A percentile compares a stretch with the other conserved stretches of the same genome.
Conservation (phyloP, 441 rosid genomes). For the Croton laevigatus region DNA sequence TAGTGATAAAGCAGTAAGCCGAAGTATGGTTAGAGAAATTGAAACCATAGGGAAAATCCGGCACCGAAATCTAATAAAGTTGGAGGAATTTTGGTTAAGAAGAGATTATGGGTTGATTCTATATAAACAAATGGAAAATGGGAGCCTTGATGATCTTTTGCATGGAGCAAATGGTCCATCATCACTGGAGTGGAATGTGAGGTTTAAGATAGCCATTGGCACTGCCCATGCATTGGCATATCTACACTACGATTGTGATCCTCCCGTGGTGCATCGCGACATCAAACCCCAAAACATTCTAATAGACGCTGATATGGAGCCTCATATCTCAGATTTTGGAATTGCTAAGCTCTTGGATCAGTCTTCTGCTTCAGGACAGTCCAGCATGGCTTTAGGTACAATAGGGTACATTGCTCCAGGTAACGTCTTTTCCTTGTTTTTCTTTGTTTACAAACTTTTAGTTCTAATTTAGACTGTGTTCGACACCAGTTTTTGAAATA, state of each 20-base stretch:
- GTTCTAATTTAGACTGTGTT: too few species aligned
- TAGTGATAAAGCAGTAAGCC: constrained; percentile 40
- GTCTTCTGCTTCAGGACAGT: constrained; percentile 36
- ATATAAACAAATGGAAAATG: constrained; percentile 66
- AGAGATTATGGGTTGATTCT: constrained; percentile 67
- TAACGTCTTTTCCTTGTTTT: constrained; percentile 14
- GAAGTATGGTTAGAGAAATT: constrained; percentile 64
- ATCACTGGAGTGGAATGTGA: constrained; percentile 54
- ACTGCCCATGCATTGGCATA: constrained; percentile 73
- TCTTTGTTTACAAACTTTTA: too few species aligned
- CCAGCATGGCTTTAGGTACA: constrained; percentile 52
- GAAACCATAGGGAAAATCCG: constrained; percentile 55
- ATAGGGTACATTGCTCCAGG: constrained; percentile 85
- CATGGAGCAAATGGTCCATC: constrained; percentile 36
- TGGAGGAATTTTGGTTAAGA: constrained; percentile 79
- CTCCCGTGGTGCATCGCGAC: constrained; percentile 70
- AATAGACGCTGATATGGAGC: constrained; percentile 70
- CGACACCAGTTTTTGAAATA: too few species aligned
- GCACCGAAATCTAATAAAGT: constrained; percentile 65
- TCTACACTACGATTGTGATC: constrained; percentile 79
- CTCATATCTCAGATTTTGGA: constrained; percentile 82
- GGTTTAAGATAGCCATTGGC: constrained; percentile 62
- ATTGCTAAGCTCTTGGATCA: constrained; percentile 63
- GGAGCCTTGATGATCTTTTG: constrained; percentile 68
- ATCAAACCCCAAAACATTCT: constrained; percentile 81